Base-by-base conservation (phyloP, 371 early-diverging fungal genomes). In the Lichtheimia ornata region DNA sequence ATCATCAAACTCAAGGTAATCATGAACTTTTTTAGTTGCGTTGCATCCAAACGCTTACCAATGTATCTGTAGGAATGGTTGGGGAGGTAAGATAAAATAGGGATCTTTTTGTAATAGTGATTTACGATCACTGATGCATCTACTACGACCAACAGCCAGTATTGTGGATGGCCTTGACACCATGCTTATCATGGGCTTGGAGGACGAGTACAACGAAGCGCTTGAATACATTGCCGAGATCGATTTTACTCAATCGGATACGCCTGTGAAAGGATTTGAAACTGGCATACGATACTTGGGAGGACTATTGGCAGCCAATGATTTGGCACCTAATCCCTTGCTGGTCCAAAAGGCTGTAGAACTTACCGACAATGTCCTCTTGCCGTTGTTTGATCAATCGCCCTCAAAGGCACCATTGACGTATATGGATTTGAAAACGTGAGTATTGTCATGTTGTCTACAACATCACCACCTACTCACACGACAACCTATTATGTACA, bases 81-180 rank as follows among this genome's bases (percentile, higher is more conserved):
- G 88, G 89, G 64, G 88, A 62, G 35, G 35, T 35, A 35, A 35
- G 35, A 11, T 2, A 72, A 58, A 20, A 41, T 20, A 42, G 50
- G 27, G 5, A 18, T 11, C 41, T 17, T 13, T 4, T 52, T 7
- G 1, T 18, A 9, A 13, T 35, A 22, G 17, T 13, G 27, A 12
- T 47, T 17, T 9, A 25, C 27, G 17, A n/a, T 51, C 9, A 51
- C 27, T 12, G 22, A 13, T 20, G 11, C 45, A 6, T 60, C 82
- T 28, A 5, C 5, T 28, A 28, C 28, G 4, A 28, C 4, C 28
- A 28, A 35, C 11, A 35, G 84, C 84, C 9, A 92, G 90, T 2
- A 82, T 93, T 58, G 76, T 95, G 5, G 96, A 96, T 66, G 73
- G 91, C 0, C 70, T 96, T n/a, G 96, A 94, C 63, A 94, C 96